Evolutionary conservation across 2,329 filamentous ascomycete species (phyloP).

Genomic region (Fusarium illudens): DNA sequence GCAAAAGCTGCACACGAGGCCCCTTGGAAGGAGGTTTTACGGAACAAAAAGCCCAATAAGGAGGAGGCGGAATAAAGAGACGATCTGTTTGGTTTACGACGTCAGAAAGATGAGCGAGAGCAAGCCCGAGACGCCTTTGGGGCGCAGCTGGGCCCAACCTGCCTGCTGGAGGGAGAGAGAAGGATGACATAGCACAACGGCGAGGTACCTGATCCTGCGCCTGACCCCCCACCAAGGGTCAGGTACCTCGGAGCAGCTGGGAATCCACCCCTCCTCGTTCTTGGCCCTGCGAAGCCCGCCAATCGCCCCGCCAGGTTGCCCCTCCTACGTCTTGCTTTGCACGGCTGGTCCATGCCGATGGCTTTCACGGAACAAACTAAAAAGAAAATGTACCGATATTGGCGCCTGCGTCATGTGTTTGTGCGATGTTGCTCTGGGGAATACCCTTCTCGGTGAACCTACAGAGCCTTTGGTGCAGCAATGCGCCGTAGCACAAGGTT

Average conservation of each 20-base stretch:
- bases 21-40: conserved; percentile 7
- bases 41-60: conserved; percentile 13
- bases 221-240: background rate
- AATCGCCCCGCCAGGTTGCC: conserved; percentile 41
- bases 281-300: conserved; percentile 6
- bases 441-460: conserved; percentile 13
- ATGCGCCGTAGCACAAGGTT: conserved; percentile 16
- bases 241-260: conserved; percentile 26
- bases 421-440: conserved; percentile 19
- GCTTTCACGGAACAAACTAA: conserved; percentile 6
- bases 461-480: conserved; percentile 14
- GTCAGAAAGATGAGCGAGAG: conserved; percentile 34
- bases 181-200: conserved; percentile 39
- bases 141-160: conserved; percentile 40
- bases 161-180: conserved; percentile 15
- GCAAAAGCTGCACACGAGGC: background rate
- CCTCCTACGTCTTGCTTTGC: conserved; percentile 39
- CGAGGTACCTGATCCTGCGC: conserved; percentile 13
- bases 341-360: conserved; percentile 22
- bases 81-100: conserved; percentile 31
- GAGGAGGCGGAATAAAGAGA: conserved; percentile 22
- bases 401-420: background rate
- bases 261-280: conserved; percentile 26
- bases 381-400: conserved; percentile 33
- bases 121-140: conserved; percentile 35